phyloP scores from a whole-genome alignment of 108 stramenopile species.

The Parietichytrium sp. region DNA sequence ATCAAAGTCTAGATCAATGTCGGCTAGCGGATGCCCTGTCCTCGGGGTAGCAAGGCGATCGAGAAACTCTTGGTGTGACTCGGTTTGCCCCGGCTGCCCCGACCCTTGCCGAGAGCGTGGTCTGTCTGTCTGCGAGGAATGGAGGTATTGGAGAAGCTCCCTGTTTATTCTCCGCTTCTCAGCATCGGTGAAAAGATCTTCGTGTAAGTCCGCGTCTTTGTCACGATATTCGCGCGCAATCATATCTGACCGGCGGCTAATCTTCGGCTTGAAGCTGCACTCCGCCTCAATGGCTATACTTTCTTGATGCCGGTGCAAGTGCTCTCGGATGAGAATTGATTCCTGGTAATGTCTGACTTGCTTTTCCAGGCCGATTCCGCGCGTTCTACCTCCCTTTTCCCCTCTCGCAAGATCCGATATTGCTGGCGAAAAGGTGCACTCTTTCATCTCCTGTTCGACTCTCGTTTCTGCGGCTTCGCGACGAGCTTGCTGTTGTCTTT shows the following conservation, averaged over 20 bases:
- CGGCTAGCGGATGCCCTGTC: background rate
- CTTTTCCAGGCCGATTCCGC: background rate
- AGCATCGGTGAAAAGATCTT: background rate
- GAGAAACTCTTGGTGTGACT: background rate
- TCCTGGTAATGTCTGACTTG: background rate
- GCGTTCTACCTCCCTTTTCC: background rate
- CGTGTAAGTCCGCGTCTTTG: background rate
- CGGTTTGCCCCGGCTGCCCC: background rate
- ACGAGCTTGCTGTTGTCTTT: background rate
- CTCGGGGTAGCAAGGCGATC: slow-evolving; percentile 2
- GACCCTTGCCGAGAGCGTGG: background rate
- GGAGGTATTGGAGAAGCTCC: background rate
- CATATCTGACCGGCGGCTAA: background rate
- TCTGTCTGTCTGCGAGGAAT: background rate
- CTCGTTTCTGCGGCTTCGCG: too few relatives aligned
- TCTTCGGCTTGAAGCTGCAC: background rate
- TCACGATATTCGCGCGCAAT: background rate
- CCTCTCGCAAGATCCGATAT: background rate
- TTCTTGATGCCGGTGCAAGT: background rate
- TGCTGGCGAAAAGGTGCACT: background rate
- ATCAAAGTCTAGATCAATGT: background rate
- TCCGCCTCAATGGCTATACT: background rate
- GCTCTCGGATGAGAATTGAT: background rate
- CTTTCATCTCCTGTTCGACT: background rate
- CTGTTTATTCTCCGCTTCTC: background rate